A percentile compares a stretch with the other conserved stretches of the same genome.
Evolutionary conservation across 257 asterid genomes (phyloP).

Genomic region (Lithospermum erythrorhizon): DNA sequence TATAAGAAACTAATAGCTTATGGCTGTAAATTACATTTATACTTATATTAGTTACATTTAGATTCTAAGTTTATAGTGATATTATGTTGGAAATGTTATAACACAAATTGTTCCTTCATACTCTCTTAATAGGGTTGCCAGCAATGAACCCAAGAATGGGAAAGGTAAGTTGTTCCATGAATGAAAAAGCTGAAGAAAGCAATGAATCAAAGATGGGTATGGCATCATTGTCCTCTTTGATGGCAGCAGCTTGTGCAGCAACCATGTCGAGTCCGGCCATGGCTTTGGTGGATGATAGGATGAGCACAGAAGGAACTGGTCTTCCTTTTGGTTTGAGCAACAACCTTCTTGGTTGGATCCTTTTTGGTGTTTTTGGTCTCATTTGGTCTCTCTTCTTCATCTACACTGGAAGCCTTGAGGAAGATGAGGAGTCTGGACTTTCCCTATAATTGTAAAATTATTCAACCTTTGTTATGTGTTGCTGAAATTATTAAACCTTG

Average conservation of each 20-base stretch:
- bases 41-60: too few species aligned
- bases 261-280: slow-evolving; percentile 48
- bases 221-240: slow-evolving; percentile 31
- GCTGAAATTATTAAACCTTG: too few species aligned
- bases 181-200: slow-evolving; percentile 26
- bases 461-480: too few species aligned
- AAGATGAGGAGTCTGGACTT: slow-evolving; percentile 87
- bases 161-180: slow-evolving; percentile 57
- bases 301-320: slow-evolving; percentile 96
- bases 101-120: too few species aligned
- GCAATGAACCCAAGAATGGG: slow-evolving; percentile 39
- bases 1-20: too few species aligned
- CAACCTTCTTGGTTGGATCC: slow-evolving; percentile 77
- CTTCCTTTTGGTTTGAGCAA: slow-evolving; percentile 91
- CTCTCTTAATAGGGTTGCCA: slow-evolving; percentile 42
- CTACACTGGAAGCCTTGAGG: slow-evolving; percentile 55
- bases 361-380: slow-evolving; percentile 70
- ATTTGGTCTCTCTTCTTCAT: slow-evolving; percentile 62
- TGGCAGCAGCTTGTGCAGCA: slow-evolving; percentile 57
- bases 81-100: too few species aligned
- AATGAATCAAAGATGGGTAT: slow-evolving; percentile 41
- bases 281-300: slow-evolving; percentile 92
- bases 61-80: too few species aligned
- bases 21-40: too few species aligned
- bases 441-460: slow-evolving; percentile 68